Conservation (phyloP, 495 filamentous ascomycete species). For the Glutinoglossum americanum region DNA sequence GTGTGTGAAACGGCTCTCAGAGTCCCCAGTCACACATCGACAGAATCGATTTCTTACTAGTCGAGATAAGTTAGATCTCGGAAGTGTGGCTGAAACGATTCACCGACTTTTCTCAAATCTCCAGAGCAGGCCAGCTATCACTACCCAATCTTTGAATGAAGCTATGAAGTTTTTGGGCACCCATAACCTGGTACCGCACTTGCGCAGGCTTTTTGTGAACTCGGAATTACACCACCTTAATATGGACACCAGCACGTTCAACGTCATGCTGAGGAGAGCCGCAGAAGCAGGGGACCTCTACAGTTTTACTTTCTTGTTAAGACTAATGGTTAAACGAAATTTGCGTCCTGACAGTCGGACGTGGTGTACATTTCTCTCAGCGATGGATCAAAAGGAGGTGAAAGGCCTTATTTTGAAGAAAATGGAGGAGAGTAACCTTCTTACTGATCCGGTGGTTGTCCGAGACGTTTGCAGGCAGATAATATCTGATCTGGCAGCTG, state of each 20-base stretch:
- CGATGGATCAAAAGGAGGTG: not conserved
- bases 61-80: not conserved
- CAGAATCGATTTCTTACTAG: not conserved
- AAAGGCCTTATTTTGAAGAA: not conserved
- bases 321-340: slow-evolving; percentile 3
- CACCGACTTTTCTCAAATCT: not conserved
- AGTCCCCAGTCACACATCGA: not conserved
- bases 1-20: not conserved
- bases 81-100: not conserved
- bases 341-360: slow-evolving; percentile 1
- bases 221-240: not conserved
- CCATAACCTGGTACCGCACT: not conserved
- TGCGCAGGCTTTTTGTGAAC: not conserved
- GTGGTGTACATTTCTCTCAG: slow-evolving; percentile 1
- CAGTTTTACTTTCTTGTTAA: slow-evolving; percentile 3
- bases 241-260: slow-evolving; percentile 3
- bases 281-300: slow-evolving; percentile 1
- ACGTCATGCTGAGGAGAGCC: slow-evolving; percentile 1
- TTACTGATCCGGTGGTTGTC: not conserved
- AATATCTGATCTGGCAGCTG: not conserved
- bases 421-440: not conserved
- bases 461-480: not conserved
- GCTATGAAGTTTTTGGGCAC: not conserved
- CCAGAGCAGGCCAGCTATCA: not conserved
- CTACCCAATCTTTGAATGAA: not conserved